phyloP scores from a whole-genome alignment of 106 monocot genomes.

The Allium sativum region DNA sequence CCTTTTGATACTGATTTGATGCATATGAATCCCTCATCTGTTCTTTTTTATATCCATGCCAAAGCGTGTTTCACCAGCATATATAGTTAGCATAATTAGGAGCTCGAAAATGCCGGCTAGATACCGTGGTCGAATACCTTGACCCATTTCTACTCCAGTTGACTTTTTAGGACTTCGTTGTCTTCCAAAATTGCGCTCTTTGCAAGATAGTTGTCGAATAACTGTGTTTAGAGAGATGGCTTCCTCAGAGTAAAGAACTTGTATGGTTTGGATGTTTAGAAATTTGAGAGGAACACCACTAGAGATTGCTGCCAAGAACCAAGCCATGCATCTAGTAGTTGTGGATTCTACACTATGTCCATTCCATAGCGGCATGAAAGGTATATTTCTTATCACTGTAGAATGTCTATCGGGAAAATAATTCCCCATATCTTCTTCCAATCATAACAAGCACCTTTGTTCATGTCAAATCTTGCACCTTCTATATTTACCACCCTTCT shows the following conservation, averaged over 20 bases:
- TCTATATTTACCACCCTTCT: conserved; percentile 10
- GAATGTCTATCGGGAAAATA: conserved; percentile 7
- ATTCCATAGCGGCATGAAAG: conserved; percentile 4
- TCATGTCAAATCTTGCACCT: background rate
- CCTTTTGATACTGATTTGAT: conserved; percentile 8
- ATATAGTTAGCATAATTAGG: background rate
- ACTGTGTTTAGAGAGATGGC: background rate
- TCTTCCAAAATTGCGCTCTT: background rate
- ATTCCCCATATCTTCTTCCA: conserved; percentile 8
- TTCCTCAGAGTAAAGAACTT: conserved; percentile 6
- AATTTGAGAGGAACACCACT: conserved; percentile 19
- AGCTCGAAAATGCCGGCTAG: background rate
- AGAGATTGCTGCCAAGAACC: conserved; percentile 23
- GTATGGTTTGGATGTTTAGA: conserved; percentile 25
- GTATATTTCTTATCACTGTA: conserved; percentile 10
- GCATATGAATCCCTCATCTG: conserved; percentile 20
- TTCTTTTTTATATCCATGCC: conserved; percentile 18
- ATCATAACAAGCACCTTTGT: conserved; percentile 6
- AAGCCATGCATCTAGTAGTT: conserved; percentile 21
- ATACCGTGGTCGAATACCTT: conserved; percentile 15
- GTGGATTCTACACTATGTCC: conserved; percentile 8
- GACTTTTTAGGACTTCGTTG: conserved; percentile 6
- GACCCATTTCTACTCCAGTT: background rate
- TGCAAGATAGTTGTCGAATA: background rate
- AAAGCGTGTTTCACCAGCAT: conserved; percentile 6